A percentile compares a stretch with the other conserved stretches of the same genome.
Evolutionary conservation across 768 basidiomycete species (phyloP).

Genomic region (Collybiopsis confluens): DNA sequence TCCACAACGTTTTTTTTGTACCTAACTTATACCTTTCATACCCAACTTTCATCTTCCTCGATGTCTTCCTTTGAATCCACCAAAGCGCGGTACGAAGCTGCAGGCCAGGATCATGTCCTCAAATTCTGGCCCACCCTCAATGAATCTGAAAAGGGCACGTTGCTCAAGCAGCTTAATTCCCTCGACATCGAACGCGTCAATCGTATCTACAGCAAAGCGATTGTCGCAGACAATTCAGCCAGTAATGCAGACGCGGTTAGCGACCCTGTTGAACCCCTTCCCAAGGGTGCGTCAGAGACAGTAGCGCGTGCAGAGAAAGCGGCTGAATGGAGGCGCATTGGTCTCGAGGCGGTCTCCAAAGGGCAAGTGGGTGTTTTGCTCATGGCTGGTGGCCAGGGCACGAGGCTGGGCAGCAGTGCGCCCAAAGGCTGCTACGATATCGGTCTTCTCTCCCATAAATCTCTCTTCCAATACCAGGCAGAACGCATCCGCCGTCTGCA

Average conservation of each 20-base stretch:
- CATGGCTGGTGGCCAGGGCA: constrained; percentile 98
- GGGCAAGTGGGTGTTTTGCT: constrained; percentile 92
- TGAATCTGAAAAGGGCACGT: constrained; percentile 53
- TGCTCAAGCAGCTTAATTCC: constrained; percentile 67
- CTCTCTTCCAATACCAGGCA: constrained; percentile 96
- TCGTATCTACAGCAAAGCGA: constrained; percentile 75
- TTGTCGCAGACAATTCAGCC: constrained; percentile 56
- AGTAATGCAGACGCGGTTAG: constrained; percentile 30
- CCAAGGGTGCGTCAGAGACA: constrained; percentile 68
- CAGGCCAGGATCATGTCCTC: constrained; percentile 87
- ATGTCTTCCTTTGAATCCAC: constrained; percentile 56
- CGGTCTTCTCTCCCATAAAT: constrained; percentile 87
- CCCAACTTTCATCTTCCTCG: not conserved
- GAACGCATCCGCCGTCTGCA: constrained; percentile 89
- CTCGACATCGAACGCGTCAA: constrained; percentile 93
- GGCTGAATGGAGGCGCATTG: constrained; percentile 70
- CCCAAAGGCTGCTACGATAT: constrained; percentile 99
- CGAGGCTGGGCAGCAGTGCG: constrained; percentile 83
- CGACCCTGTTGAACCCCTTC: constrained; percentile 76
- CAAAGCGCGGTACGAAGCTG: constrained; percentile 64
- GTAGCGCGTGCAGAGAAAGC: constrained; percentile 53
- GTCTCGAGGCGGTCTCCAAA: constrained; percentile 74
- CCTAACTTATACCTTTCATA: not conserved
- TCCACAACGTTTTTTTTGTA: not conserved
- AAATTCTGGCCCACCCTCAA: constrained; percentile 78